phyloP scores from a whole-genome alignment of 1,139 yeast species.

The Debaryomyces nepalensis region DNA sequence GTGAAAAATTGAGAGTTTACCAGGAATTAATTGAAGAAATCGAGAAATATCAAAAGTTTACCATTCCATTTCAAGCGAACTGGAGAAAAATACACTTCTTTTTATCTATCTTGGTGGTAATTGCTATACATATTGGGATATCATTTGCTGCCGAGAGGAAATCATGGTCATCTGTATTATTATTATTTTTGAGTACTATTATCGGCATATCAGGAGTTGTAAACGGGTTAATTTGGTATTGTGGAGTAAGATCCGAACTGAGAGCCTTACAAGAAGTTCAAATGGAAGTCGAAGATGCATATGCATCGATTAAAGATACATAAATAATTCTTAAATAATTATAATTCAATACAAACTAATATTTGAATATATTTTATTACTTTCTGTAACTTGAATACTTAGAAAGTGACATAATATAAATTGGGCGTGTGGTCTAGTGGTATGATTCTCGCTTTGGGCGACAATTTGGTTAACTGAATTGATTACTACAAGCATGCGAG shows the following conservation, averaged over 20 bases:
- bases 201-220: slow-evolving; percentile 68
- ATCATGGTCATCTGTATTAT: slow-evolving; percentile 63
- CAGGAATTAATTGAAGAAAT: slow-evolving; percentile 62
- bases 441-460: slow-evolving; percentile 32
- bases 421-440: slow-evolving; percentile 32
- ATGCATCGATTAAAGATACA: slow-evolving; percentile 3
- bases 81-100: slow-evolving; percentile 74
- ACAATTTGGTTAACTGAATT: slow-evolving; percentile 16
- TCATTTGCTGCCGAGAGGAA: slow-evolving; percentile 62
- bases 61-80: slow-evolving; percentile 59
- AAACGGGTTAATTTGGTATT: slow-evolving; percentile 76
- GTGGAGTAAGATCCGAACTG: slow-evolving; percentile 79
- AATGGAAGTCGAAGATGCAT: slow-evolving; percentile 57
- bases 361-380: not conserved
- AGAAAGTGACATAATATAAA: not conserved
- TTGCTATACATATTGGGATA: slow-evolving; percentile 59
- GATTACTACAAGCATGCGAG: slow-evolving; percentile 22
- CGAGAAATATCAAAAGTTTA: slow-evolving; percentile 55
- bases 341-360: not conserved
- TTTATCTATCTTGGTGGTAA: slow-evolving; percentile 52
- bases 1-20: slow-evolving; percentile 46
- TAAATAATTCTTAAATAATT: not conserved
- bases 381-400: not conserved
- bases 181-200: slow-evolving; percentile 55
- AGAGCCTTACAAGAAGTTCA: slow-evolving; percentile 76